Conservation (phyloP, 495 filamentous ascomycete genomes). For the Aspergillus bridgeri region DNA sequence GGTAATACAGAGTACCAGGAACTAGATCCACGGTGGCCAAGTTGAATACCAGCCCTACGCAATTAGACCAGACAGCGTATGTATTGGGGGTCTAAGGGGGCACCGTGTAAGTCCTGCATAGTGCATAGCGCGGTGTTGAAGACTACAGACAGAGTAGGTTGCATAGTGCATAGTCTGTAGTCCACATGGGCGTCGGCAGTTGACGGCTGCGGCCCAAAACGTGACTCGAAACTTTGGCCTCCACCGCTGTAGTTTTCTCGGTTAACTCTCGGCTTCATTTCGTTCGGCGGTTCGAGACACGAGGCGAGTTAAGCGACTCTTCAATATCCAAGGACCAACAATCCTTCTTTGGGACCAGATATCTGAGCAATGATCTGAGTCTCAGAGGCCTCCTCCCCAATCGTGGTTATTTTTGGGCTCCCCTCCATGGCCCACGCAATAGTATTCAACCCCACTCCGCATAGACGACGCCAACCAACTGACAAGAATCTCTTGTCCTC, state of each 20-base stretch:
- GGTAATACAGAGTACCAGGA: neutral
- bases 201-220: neutral
- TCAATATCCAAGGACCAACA: neutral
- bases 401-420: neutral
- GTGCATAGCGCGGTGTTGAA: no score
- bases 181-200: neutral
- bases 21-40: neutral
- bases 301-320: no score
- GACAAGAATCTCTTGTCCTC: neutral
- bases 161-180: neutral
- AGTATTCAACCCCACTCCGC: neutral
- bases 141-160: no score
- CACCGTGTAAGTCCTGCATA: no score
- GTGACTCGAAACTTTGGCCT: neutral
- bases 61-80: no score
- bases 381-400: neutral
- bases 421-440: neutral
- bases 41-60: no score
- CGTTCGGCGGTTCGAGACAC: no score
- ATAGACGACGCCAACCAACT: neutral
- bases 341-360: neutral
- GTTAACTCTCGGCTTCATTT: slow-evolving; percentile 23
- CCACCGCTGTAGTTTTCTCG: slow-evolving; percentile 25
- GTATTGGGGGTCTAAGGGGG: neutral
- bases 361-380: slow-evolving; percentile 1